Base-by-base conservation (phyloP, 163 green algal genomes). In the Coccomyxa subellipsoidea region DNA sequence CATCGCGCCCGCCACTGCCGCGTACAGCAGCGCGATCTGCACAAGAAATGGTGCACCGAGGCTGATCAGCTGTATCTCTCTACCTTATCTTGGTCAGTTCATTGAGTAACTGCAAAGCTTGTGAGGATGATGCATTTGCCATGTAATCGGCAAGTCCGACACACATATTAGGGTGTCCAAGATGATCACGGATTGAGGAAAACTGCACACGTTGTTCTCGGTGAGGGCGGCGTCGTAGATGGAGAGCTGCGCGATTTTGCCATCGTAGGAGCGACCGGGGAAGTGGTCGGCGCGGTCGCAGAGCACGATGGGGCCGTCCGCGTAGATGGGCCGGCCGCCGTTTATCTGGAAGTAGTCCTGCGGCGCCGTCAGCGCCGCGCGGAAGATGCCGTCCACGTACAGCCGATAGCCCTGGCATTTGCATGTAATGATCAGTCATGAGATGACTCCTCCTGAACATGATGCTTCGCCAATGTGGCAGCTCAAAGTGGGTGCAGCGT, bases 311-410 rank as follows among this genome's bases (percentile, higher is more conserved):
- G 86, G 84, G n/a, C 84, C 85, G 18, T 78, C 83, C 23, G 93
- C 77, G 29, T 78, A 34, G 5, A 94, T 84, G 10, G 91, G 89
- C 77, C 91, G 87, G 2, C 92, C 91, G 12, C 88, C 92, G 54
- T 88, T 81, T 23, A 85, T 76, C 37, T 87, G 47, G 70, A 73
- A 77, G 37, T 80, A 86, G 23, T 54, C 47, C 35, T 75, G 38
- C 0, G 70, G 59, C 29, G 31, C 76, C 4, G 38, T 25, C 38
- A 92, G 70, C 59, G 90, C 39, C 4, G 59, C 88, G 4, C 59
- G 84, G 59, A 92, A 80, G 27, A 76, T 10, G 31, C 92, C 92
- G 71, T 95, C 91, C 32, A 94, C 53, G 77, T 92, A 95, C 71
- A 95, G 70, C 36, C 77, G 47, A 80, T 87, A 94, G 34, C 92